A percentile compares a stretch with the other conserved stretches of the same genome.
Evolutionary conservation across 148 eudicot genomes (phyloP).

Genomic region (Fagopyrum esculentum): DNA sequence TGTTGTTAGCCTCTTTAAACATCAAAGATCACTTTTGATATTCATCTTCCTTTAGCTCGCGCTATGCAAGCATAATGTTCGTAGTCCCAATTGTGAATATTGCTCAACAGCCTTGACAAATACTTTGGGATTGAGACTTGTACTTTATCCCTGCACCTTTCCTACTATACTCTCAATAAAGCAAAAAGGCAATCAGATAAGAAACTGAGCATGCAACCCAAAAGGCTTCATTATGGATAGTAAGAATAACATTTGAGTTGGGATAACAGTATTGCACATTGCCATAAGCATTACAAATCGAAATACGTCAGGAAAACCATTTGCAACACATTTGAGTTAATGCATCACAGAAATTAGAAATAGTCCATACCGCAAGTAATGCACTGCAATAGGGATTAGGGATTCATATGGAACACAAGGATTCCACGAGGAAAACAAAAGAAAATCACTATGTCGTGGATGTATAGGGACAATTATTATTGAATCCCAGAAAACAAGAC

Average conservation of each 20-base stretch:
- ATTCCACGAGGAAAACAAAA: too few species aligned
- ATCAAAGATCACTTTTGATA: slow-evolving; percentile 76
- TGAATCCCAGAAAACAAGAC: too few species aligned
- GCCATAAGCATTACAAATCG: slow-evolving; percentile 81
- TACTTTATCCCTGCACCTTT: slow-evolving; percentile 66
- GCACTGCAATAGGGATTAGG: too few species aligned
- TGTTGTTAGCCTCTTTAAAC: slow-evolving; percentile 88
- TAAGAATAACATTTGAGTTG: slow-evolving; percentile 54
- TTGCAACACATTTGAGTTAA: too few species aligned
- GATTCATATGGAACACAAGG: too few species aligned
- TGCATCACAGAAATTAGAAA: slow-evolving; percentile 13
- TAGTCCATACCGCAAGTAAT: not conserved
- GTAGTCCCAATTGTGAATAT: slow-evolving; percentile 78
- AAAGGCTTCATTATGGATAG: not conserved
- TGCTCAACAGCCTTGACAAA: slow-evolving; percentile 75
- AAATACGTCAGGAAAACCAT: slow-evolving; percentile 59
- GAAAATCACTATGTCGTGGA: too few species aligned
- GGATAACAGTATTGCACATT: slow-evolving; percentile 82
- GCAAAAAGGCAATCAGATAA: slow-evolving; percentile 15
- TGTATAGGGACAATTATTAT: too few species aligned
- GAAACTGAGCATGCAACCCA: not conserved
- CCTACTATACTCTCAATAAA: slow-evolving; percentile 25
- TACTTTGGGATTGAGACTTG: slow-evolving; percentile 84
- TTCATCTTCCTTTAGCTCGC: slow-evolving; percentile 74
- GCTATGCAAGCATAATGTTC: slow-evolving; percentile 95